These are phyloP conservation scores for Euphorbia tirucalli DNA, from an alignment of 345 rosid genomes.

Conservation along the genomic window DNA sequence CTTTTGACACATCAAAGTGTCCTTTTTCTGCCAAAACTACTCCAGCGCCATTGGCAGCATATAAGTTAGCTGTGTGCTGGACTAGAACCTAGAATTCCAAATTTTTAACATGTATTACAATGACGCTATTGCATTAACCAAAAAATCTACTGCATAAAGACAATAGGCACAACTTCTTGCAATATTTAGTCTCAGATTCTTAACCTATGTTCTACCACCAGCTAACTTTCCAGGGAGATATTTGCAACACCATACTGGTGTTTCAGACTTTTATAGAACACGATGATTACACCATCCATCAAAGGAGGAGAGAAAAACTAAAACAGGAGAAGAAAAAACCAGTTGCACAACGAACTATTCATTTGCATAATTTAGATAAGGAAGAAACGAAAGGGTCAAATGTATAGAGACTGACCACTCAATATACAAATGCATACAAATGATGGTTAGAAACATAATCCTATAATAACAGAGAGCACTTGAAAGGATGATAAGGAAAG, in stretches of 20 bases:
- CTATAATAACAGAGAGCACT: background rate
- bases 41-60: slow-evolving; percentile 98
- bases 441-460: background rate
- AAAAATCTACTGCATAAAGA: background rate
- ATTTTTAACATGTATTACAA: background rate
- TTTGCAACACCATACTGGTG: background rate
- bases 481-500: background rate
- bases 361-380: background rate
- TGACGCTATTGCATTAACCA: background rate
- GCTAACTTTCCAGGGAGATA: background rate
- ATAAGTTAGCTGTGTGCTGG: slow-evolving; percentile 83
- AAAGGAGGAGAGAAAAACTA: too few species aligned
- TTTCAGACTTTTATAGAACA: background rate
- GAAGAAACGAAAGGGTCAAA: too few species aligned
- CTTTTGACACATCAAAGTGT: slow-evolving; percentile 92
- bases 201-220: background rate
- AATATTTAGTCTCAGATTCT: background rate
- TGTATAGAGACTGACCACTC: background rate
- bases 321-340: too few species aligned
- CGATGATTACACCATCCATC: background rate
- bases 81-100: slow-evolving; percentile 61
- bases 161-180: background rate
- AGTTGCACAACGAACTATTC: background rate
- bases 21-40: slow-evolving; percentile 96
- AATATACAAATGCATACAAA: background rate